phyloP scores from a whole-genome alignment of 495 filamentous ascomycete genomes.

The Xeromyces bisporus region DNA sequence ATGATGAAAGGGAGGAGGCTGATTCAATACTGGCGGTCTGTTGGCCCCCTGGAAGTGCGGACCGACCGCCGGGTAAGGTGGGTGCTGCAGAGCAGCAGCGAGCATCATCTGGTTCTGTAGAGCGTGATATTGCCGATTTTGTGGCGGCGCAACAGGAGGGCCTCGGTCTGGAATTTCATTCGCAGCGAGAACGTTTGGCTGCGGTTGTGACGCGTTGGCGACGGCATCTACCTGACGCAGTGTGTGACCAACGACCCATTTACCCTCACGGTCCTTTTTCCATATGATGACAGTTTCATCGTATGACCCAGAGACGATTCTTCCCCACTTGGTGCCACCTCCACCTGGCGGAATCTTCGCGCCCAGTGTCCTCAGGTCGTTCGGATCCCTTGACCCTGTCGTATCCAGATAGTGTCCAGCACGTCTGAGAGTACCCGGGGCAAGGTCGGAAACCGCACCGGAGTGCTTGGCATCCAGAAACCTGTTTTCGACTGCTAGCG shows the following conservation, averaged over 20 bases:
- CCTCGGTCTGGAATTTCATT: neutral
- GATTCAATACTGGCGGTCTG: neutral
- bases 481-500: conserved; percentile 48
- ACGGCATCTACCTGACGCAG: conserved; percentile 53
- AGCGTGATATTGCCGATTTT: conserved; percentile 2
- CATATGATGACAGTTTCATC: conserved; percentile 92
- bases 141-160: neutral
- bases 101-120: neutral
- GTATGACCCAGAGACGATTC: conserved; percentile 90
- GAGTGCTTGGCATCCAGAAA: conserved; percentile 53
- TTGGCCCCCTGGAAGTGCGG: neutral
- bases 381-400: conserved; percentile 50
- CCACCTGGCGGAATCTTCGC: conserved; percentile 78
- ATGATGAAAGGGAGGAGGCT: conserved; percentile 1
- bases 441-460: conserved; percentile 33
- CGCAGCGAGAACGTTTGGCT: conserved; percentile 3
- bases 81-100: neutral
- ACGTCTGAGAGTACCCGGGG: conserved; percentile 27
- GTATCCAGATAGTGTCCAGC: conserved; percentile 44
- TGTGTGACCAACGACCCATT: conserved; percentile 56
- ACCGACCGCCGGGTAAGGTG: conserved; percentile 3
- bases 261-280: conserved; percentile 64
- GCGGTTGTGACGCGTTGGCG: conserved; percentile 19
- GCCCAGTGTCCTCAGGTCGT: conserved; percentile 60
- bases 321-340: conserved; percentile 66